phyloP scores from a whole-genome alignment of 805 yeast species.

The Zygoascus ofunaensis region DNA sequence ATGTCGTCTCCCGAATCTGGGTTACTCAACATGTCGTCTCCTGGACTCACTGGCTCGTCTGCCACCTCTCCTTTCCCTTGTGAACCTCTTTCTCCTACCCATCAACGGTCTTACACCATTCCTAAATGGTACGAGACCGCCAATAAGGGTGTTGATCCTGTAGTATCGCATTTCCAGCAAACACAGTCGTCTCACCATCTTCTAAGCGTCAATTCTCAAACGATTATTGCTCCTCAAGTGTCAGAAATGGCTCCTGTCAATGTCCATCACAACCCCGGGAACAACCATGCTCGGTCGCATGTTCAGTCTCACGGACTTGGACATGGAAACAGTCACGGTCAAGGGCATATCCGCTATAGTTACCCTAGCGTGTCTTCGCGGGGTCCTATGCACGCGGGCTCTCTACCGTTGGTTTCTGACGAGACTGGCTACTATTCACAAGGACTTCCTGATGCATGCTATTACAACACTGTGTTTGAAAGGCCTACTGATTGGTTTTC shows the following conservation, averaged over 20 bases:
- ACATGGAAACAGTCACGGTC: not conserved
- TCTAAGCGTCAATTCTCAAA: too few species aligned
- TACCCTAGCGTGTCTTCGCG: not conserved
- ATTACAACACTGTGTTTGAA: not conserved
- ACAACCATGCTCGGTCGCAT: not conserved
- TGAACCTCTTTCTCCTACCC: slow-evolving; percentile 2
- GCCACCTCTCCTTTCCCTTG: not conserved
- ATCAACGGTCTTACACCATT: slow-evolving; percentile 16
- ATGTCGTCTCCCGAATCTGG: not conserved
- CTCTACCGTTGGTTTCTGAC: not conserved
- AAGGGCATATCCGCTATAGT: not conserved
- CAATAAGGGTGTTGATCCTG: slow-evolving; percentile 6
- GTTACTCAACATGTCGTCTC: not conserved
- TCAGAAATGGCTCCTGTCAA: not conserved
- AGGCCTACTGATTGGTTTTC: slow-evolving; percentile 3
- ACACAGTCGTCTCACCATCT: too few species aligned
- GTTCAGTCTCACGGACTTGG: not conserved
- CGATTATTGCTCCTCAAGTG: not conserved
- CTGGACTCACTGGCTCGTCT: slow-evolving; percentile 2
- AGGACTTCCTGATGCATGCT: not conserved
- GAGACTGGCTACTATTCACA: not conserved
- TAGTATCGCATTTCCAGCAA: slow-evolving; percentile 20
- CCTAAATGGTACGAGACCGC: slow-evolving; percentile 22
- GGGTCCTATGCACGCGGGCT: not conserved
- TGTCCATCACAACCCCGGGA: not conserved